phyloP scores from a whole-genome alignment of 2,329 filamentous ascomycete genomes.

The Alternaria novae-zelandiae region DNA sequence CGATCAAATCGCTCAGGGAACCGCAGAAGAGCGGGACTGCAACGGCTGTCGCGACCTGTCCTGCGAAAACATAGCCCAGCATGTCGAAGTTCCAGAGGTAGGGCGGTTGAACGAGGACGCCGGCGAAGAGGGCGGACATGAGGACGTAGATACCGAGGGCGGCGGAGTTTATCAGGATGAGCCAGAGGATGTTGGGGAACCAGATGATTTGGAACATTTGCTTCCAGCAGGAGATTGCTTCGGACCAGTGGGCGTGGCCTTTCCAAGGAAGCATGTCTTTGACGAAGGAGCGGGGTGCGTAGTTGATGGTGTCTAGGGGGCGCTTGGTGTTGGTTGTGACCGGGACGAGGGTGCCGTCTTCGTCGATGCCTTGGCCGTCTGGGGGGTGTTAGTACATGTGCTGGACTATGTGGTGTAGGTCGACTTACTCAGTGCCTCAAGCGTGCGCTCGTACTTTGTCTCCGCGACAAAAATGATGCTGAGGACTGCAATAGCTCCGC shows the following conservation, averaged over 20 bases:
- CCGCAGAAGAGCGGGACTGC: conserved; percentile 17
- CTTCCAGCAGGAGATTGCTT: conserved; percentile 16
- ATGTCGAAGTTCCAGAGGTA: conserved; percentile 14
- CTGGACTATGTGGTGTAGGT: not conserved
- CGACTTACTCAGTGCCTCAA: conserved; percentile 15
- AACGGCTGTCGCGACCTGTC: conserved; percentile 12
- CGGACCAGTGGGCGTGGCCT: conserved; percentile 9
- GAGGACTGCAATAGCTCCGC: conserved; percentile 9
- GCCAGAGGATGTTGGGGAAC: conserved; percentile 19
- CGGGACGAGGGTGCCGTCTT: conserved; percentile 12
- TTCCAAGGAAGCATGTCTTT: conserved; percentile 17
- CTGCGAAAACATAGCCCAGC: conserved; percentile 16
- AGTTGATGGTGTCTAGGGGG: conserved; percentile 9
- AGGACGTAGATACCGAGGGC: conserved; percentile 17
- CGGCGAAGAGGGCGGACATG: conserved; percentile 17
- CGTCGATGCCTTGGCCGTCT: conserved; percentile 16
- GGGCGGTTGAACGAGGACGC: conserved; percentile 11
- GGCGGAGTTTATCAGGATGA: conserved; percentile 9
- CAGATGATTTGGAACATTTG: conserved; percentile 19
- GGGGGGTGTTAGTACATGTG: not conserved
- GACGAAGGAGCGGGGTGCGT: conserved; percentile 9
- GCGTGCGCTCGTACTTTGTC: conserved; percentile 14
- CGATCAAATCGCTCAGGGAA: conserved; percentile 6
- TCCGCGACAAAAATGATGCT: conserved; percentile 14
- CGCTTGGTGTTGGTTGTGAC: conserved; percentile 12